Base-by-base conservation (phyloP, 148 eudicot genomes). In the Fallopia convolvulus region DNA sequence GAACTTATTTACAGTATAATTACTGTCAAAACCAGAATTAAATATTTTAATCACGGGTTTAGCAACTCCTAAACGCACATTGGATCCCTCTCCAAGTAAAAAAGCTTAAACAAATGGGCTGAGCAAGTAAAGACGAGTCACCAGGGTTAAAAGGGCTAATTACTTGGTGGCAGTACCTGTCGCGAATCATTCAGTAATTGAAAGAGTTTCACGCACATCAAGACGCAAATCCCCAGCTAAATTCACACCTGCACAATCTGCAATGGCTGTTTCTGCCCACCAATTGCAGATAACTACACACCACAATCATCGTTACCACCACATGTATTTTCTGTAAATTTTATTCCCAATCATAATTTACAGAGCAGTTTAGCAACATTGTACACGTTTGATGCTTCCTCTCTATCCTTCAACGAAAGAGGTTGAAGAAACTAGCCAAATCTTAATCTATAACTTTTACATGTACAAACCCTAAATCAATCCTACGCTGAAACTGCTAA, bases 121-220 rank as follows among this genome's bases (percentile, higher is more conserved):
- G 6, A 36, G 44, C 72, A 39, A 33, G 17, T 68, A 68, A 36
- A 68, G 44, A 68, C 72, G 72, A 39, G 18, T 18, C 44, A 36
- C 42, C n/a, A 36, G 46, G 20, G 42, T 15, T 68, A 26, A 36
- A 68, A 68, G 17, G 2, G 20, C 20, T 36, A 68, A 17, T 68
- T 68, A 32, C 72, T 68, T 68, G 44, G 72, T 68, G 42, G 20
- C 72, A 68, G 72, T 3, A 68, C 21, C 44, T 68, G 72, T 68
- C 72, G 44, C 20, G 72, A 68, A 68, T 68, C 72, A 9, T 14
- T 65, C n/a, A 33, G 41, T 32, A 12, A 32, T 56, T 52, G 56
- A 15, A 58, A 21, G 12, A 21, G 10, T 9, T 32, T 66, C 72
- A 66, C 72, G 72, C 72, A 66, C 72, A 66, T 66, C 72, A 68